Percentiles rank a stretch among this genome's conserved stretches.
phyloP scores from a whole-genome alignment of 1,284 basidiomycete genomes.

The Austroboletus novae-zelandiae region DNA sequence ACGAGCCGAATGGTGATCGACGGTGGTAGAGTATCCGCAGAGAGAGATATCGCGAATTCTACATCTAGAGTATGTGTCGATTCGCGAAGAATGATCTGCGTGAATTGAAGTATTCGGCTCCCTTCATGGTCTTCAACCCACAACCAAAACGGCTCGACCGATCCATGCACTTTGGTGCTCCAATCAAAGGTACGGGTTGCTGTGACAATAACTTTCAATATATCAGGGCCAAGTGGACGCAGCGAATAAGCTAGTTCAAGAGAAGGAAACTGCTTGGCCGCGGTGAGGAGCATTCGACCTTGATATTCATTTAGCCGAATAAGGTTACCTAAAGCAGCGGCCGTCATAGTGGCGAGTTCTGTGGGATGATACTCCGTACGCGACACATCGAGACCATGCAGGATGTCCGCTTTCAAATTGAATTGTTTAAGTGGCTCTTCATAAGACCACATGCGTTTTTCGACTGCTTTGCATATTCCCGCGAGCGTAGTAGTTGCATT shows the following conservation, averaged over 20 bases:
- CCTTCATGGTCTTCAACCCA: slow-evolving; percentile 92
- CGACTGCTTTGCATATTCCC: slow-evolving; percentile 91
- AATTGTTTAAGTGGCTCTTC: slow-evolving; percentile 90
- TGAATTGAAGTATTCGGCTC: slow-evolving; percentile 79
- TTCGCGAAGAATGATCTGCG: slow-evolving; percentile 70
- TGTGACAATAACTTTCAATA: slow-evolving; percentile 75
- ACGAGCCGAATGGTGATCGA: slow-evolving; percentile 75
- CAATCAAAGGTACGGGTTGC: slow-evolving; percentile 80
- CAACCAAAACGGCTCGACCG: slow-evolving; percentile 87
- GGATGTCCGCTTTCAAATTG: slow-evolving; percentile 71
- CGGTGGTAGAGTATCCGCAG: slow-evolving; percentile 51
- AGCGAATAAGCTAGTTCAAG: slow-evolving; percentile 69
- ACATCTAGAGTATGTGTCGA: slow-evolving; percentile 58
- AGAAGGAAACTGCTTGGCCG: slow-evolving; percentile 86
- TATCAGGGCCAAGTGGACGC: slow-evolving; percentile 80
- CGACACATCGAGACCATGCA: slow-evolving; percentile 80
- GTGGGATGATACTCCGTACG: slow-evolving; percentile 81
- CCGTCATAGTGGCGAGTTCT: slow-evolving; percentile 75
- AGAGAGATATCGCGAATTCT: slow-evolving; percentile 83
- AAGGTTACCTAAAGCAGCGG: slow-evolving; percentile 77
- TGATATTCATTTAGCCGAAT: slow-evolving; percentile 88
- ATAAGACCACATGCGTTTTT: slow-evolving; percentile 94
- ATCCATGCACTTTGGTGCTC: slow-evolving; percentile 77
- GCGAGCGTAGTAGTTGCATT: slow-evolving; percentile 79
- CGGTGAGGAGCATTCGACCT: slow-evolving; percentile 76